Evolutionary conservation across 306 rosid genomes (phyloP).

Genomic region (Quercus wislizeni): DNA sequence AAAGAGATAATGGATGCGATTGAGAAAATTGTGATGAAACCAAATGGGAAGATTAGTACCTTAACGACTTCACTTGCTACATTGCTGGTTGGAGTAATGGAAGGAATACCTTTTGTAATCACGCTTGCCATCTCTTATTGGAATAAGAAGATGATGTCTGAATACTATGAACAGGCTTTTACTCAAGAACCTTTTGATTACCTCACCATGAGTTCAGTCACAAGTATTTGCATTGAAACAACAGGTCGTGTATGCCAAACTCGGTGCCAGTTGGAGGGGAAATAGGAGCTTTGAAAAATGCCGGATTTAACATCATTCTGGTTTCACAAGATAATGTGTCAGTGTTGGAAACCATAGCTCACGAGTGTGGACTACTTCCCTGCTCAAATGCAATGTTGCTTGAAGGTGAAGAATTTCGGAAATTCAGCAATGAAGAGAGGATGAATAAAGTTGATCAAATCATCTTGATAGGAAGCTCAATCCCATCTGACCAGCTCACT

Average conservation of each 20-base stretch:
- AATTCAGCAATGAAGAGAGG: neutral
- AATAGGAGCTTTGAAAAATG: neutral
- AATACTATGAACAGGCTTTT: neutral
- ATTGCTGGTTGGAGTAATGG: slow-evolving; percentile 17
- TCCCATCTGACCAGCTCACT: slow-evolving; percentile 3
- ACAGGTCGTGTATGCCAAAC: neutral
- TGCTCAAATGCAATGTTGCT: neutral
- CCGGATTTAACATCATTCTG: neutral
- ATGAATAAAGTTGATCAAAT: slow-evolving; percentile 18
- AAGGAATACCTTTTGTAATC: slow-evolving; percentile 8
- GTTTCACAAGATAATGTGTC: slow-evolving; percentile 1
- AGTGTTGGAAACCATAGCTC: neutral
- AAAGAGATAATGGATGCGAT: neutral
- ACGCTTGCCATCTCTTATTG: neutral
- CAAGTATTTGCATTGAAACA: neutral
- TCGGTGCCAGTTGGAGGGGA: neutral
- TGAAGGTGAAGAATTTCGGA: slow-evolving; percentile 2
- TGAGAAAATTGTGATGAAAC: neutral
- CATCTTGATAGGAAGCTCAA: slow-evolving; percentile 1
- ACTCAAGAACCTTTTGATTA: neutral
- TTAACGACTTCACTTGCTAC: neutral
- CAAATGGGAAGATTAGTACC: neutral
- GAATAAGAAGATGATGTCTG: neutral
- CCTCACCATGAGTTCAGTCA: slow-evolving; percentile 10
- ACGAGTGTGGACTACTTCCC: too few relatives aligned